phyloP scores from a whole-genome alignment of 495 filamentous ascomycete species.

The Neurospora discreta region DNA sequence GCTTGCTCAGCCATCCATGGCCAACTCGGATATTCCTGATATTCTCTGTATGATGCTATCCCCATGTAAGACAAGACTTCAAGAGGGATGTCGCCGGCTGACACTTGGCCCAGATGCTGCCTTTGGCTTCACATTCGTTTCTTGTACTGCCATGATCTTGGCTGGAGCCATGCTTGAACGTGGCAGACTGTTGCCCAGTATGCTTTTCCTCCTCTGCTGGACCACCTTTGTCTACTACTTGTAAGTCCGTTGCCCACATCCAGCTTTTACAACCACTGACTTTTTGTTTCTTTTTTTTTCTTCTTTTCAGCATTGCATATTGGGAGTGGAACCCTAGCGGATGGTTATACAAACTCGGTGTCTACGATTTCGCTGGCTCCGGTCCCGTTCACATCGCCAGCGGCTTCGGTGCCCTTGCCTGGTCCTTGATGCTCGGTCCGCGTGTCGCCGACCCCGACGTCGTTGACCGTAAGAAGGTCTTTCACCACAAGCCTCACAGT shows the following conservation, averaged over 20 bases:
- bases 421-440: constrained; percentile 67
- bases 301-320: constrained; percentile 57
- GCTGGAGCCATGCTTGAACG: constrained; percentile 41
- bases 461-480: constrained; percentile 58
- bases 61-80: not conserved
- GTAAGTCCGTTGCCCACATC: not conserved
- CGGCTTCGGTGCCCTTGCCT: constrained; percentile 67
- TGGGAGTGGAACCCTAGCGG: constrained; percentile 84
- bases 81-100: not conserved
- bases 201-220: constrained; percentile 86
- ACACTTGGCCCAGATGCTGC: not conserved
- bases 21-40: constrained; percentile 66
- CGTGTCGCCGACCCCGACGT: constrained; percentile 3
- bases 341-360: constrained; percentile 64
- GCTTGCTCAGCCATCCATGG: constrained; percentile 64
- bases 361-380: constrained; percentile 78
- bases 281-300: no score
- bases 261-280: not conserved
- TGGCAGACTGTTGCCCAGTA: constrained; percentile 69
- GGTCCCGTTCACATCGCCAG: constrained; percentile 83
- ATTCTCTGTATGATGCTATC: constrained; percentile 76
- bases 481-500: constrained; percentile 76
- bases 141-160: constrained; percentile 17
- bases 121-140: constrained; percentile 8
- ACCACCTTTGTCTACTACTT: constrained; percentile 62